Percentiles rank a stretch among this genome's conserved stretches.
These are phyloP conservation scores for Ogataea haglerorum DNA, from an alignment of 805 yeast genomes.

Conservation along the genomic window DNA sequence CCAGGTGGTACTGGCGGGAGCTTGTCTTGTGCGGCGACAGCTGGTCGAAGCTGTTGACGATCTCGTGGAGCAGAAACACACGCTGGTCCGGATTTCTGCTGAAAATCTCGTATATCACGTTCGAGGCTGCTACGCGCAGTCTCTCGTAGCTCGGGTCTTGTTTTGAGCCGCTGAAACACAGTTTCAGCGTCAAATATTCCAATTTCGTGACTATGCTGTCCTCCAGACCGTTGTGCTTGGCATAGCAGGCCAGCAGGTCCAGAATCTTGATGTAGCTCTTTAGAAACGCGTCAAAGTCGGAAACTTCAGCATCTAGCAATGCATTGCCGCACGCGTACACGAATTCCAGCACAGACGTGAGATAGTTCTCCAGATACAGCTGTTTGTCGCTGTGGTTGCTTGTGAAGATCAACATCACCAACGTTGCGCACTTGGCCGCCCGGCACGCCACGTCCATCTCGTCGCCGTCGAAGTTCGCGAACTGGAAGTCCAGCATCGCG, in stretches of 20 bases:
- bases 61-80: slow-evolving; percentile 57
- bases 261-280: slow-evolving; percentile 12
- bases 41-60: slow-evolving; percentile 48
- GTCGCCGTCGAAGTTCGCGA: slow-evolving; percentile 22
- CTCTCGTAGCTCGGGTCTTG: slow-evolving; percentile 22
- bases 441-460: slow-evolving; percentile 18
- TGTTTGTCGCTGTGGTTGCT: slow-evolving; percentile 40
- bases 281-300: background rate
- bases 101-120: slow-evolving; percentile 38
- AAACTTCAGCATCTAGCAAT: background rate
- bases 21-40: slow-evolving; percentile 43
- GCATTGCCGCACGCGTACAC: slow-evolving; percentile 28
- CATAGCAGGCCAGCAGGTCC: slow-evolving; percentile 19
- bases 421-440: slow-evolving; percentile 33
- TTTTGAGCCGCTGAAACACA: slow-evolving; percentile 38
- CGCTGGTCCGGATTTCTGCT: slow-evolving; percentile 48
- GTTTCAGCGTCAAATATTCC: slow-evolving; percentile 47
- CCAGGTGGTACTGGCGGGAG: slow-evolving; percentile 42
- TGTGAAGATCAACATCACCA: slow-evolving; percentile 41
- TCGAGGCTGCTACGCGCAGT: slow-evolving; percentile 30
- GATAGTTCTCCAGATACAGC: slow-evolving; percentile 44
- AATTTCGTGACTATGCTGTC: slow-evolving; percentile 56
- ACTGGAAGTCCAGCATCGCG: slow-evolving; percentile 25
- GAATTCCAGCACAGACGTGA: slow-evolving; percentile 40
- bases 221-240: slow-evolving; percentile 30